phyloP scores from a whole-genome alignment of 768 basidiomycete genomes.

The Arthromyces matolae region DNA sequence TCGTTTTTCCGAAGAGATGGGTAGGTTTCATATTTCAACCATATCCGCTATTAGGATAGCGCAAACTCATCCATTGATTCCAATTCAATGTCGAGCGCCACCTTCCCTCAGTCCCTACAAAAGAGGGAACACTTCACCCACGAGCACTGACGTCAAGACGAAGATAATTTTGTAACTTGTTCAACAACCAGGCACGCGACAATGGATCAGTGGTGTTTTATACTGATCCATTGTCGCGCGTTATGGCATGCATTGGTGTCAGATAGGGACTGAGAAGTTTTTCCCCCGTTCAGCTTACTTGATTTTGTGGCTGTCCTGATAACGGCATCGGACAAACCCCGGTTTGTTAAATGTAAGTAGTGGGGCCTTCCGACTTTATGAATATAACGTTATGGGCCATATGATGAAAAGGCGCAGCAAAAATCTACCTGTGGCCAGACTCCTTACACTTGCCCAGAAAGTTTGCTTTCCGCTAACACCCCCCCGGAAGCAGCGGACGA shows the following conservation, averaged over 20 bases:
- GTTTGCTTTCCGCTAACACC: neutral
- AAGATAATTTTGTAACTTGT: too few species aligned
- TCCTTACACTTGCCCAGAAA: neutral
- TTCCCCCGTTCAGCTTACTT: constrained; percentile 1
- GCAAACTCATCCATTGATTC: too few species aligned
- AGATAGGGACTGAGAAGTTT: constrained; percentile 5
- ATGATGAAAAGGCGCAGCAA: too few species aligned
- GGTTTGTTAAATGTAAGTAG: neutral
- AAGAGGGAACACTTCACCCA: neutral
- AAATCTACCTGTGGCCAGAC: too few species aligned
- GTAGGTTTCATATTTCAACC: too few species aligned
- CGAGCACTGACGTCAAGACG: neutral
- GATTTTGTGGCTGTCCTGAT: neutral
- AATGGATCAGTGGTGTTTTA: neutral
- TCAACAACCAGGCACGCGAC: neutral
- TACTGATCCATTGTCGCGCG: too few species aligned
- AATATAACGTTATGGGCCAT: too few species aligned
- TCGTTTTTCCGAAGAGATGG: too few species aligned
- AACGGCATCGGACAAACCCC: neutral
- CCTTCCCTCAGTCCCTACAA: neutral
- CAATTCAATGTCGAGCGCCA: neutral
- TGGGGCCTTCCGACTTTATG: too few species aligned
- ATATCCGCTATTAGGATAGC: too few species aligned
- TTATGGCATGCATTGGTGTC: neutral
- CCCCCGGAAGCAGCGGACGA: neutral